Base-by-base conservation (phyloP, 495 filamentous ascomycete genomes). In the Margaritispora aquatica region DNA sequence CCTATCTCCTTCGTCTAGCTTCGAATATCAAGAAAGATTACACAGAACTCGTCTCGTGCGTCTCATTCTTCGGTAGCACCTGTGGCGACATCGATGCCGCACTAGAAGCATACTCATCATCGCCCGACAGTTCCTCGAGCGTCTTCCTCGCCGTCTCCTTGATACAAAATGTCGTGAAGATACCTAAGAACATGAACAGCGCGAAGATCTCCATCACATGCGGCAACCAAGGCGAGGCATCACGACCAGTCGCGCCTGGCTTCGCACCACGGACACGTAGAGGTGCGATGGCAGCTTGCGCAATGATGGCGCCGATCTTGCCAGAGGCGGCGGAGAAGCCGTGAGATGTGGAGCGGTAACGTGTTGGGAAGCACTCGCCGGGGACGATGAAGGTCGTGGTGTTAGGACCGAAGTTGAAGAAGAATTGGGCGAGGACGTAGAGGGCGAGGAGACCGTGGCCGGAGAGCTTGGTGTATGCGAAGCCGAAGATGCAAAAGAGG, bases 301-400 rank as follows among this genome's bases (percentile, higher is more conserved):
- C 78, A 44, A 82, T 57, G 70, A 90, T 93, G 61, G 88, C 85
- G 26, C 92, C 91, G 23, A 95, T 66, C 70, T 96, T 96, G 36
- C 92, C 92, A 1, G 85, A 78, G 0, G 88, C 92, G 24, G 90
- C 92, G 3, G 87, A 91, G 70, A 96, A 83, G 55, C 92, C 92
- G 73, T 96, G 90, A 34, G 86, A 90, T 29, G 88, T 91, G 26
- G 84, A 89, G 8, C 92, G 80, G 73, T 92, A 94, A 36, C 87
- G 83, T 1, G 92, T 96, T 0, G 92, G 92, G 80, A 93, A 96
- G 59, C 87, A 85, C 66, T 96, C 92, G n/a, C 88, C 90, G 11
- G 91, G 90, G 1, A 96, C 88, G 64, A 96, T 88, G 80, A 96
- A 96, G 20, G 91, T 96, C 3, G 90, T 92, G 22, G 87, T 82